phyloP scores from a whole-genome alignment of 2,329 filamentous ascomycete genomes.

The Sodiomyces alkalinus region DNA sequence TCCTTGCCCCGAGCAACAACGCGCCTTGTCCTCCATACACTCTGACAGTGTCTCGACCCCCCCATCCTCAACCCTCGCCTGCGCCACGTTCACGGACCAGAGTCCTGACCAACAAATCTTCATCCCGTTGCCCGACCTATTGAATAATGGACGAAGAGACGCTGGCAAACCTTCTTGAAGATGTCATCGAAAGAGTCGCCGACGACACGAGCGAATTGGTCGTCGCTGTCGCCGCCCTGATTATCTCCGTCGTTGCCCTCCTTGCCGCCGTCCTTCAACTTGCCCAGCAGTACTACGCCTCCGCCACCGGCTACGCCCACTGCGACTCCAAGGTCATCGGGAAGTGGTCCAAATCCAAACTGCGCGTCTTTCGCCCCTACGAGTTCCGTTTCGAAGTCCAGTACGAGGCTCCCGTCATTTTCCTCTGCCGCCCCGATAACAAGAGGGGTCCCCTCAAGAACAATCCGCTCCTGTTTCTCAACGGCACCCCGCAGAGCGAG shows the following conservation, averaged over 20 bases:
- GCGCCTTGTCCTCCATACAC: too few relatives aligned
- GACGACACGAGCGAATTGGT: conserved; percentile 15
- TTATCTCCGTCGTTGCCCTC: conserved; percentile 31
- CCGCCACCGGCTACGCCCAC: conserved; percentile 31
- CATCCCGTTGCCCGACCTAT: too few relatives aligned
- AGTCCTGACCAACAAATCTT: too few relatives aligned
- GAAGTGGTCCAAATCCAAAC: conserved; percentile 25
- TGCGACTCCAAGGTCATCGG: conserved; percentile 33
- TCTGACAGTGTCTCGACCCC: too few relatives aligned
- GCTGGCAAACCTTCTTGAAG: conserved; percentile 2
- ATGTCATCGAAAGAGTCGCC: conserved; percentile 10
- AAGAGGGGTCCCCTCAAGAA: conserved; percentile 17
- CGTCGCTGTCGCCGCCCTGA: conserved; percentile 27
- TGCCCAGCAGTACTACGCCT: conserved; percentile 33
- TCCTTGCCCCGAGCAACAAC: too few relatives aligned
- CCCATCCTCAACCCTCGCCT: too few relatives aligned
- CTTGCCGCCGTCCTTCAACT: conserved; percentile 29
- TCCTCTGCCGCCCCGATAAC: conserved; percentile 29
- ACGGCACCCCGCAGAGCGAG: conserved; percentile 22
- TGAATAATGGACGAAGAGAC: conserved; percentile 3
- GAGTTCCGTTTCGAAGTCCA: conserved; percentile 34
- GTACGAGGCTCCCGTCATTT: conserved; percentile 34
- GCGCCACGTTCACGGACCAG: too few relatives aligned
- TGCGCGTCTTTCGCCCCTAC: conserved; percentile 21
- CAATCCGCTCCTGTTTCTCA: conserved; percentile 18